These are phyloP conservation scores for Paramecium primaurelia DNA, from an alignment of 73 alveolate genomes.

Conservation along the genomic window DNA sequence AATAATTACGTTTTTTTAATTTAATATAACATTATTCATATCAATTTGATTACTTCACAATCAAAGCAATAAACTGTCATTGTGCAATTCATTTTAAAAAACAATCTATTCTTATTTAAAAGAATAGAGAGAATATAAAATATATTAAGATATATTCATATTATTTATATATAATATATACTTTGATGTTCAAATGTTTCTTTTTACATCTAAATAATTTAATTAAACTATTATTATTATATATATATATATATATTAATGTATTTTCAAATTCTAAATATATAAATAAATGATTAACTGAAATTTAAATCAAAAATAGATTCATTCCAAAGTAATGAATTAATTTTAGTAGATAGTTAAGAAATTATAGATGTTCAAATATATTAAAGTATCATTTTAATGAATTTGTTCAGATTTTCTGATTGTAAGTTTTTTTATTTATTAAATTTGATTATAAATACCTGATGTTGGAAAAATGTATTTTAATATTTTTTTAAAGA, in stretches of 20 bases:
- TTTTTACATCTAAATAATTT: too few relatives aligned
- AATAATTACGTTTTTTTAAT: neutral
- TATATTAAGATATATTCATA: neutral
- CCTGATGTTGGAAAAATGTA: neutral
- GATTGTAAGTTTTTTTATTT: neutral
- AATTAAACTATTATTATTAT: too few relatives aligned
- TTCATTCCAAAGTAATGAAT: neutral
- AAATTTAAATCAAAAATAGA: neutral
- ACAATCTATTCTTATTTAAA: too few relatives aligned
- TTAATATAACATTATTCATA: neutral
- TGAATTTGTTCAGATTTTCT: neutral
- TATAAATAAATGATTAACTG: neutral
- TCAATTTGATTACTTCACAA: neutral
- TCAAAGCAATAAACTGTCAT: neutral
- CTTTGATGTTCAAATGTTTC: too few relatives aligned
- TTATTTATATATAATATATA: neutral
- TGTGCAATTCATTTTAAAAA: neutral
- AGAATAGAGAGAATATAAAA: too few relatives aligned
- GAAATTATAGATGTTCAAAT: too few relatives aligned
- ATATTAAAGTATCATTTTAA: neutral
- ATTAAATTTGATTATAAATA: neutral
- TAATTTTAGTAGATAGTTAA: neutral
- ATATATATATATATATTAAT: too few relatives aligned
- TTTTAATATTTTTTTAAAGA: constrained; percentile 20
- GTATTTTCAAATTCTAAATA: neutral